Percentiles rank a stretch among this genome's conserved stretches.
Conservation (phyloP, 1,284 basidiomycete species). For the Phenoliferia sp. region DNA sequence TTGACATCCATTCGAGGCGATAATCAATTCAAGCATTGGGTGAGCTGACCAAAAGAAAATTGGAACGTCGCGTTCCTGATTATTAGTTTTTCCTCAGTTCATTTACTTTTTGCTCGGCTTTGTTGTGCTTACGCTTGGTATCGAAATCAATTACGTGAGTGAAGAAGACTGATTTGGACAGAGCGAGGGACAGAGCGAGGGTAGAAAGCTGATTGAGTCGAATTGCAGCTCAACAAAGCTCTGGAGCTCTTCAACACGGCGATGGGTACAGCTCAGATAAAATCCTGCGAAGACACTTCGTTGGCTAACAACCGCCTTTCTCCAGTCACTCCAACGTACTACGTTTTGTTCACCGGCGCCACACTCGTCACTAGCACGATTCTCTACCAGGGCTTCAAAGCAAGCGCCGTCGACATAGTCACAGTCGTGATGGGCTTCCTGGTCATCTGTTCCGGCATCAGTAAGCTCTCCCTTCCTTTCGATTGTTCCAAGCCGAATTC, state of each 20-base stretch:
- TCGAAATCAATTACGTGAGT: background rate
- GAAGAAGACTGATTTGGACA: background rate
- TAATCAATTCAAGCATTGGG: constrained; percentile 67
- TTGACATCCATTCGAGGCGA: constrained; percentile 76
- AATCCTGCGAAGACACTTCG: background rate
- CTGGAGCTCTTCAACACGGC: constrained; percentile 89
- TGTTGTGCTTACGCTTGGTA: constrained; percentile 63
- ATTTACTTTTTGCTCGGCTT: constrained; percentile 63
- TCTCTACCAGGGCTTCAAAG: constrained; percentile 84
- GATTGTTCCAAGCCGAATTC: background rate
- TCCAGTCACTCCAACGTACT: constrained; percentile 79
- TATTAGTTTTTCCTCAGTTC: constrained; percentile 38
- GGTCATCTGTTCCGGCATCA: constrained; percentile 51
- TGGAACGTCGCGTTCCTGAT: constrained; percentile 1
- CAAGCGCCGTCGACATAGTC: constrained; percentile 64
- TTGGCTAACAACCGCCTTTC: background rate
- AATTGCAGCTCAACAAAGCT: constrained; percentile 91
- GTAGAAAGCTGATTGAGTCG: background rate
- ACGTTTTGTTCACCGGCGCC: constrained; percentile 52
- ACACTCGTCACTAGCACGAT: constrained; percentile 50
- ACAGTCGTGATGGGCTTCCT: constrained; percentile 86
- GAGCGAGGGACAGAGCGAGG: background rate
- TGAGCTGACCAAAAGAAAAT: too few relatives aligned
- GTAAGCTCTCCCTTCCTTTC: background rate
- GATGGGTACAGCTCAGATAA: constrained; percentile 56